Conservation (phyloP, 2,329 filamentous ascomycete species). For the Colletotrichum phormii region DNA sequence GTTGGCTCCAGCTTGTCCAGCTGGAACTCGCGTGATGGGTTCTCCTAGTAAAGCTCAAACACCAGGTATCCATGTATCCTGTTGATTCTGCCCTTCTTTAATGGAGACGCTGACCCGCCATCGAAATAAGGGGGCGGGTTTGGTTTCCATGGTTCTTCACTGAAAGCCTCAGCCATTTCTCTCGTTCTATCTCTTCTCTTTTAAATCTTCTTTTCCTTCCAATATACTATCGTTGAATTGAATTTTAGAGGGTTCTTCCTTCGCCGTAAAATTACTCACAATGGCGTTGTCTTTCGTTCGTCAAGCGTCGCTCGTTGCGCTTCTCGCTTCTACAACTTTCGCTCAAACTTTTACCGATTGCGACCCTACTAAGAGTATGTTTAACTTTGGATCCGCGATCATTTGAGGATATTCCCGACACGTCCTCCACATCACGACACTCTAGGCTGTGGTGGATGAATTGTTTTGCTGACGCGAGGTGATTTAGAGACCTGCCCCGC, state of each 20-base stretch:
- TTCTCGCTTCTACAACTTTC: conserved; percentile 28
- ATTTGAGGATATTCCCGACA: background rate
- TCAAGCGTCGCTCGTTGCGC: conserved; percentile 33
- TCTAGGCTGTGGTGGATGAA: background rate
- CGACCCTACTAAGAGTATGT: conserved; percentile 36
- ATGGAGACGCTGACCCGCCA: conserved; percentile 30
- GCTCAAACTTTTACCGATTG: conserved; percentile 34
- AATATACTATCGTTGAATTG: conserved; percentile 9
- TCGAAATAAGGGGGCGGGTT: conserved; percentile 27
- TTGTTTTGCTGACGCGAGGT: background rate
- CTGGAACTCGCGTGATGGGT: background rate
- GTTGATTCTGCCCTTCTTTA: conserved; percentile 12
- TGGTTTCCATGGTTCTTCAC: background rate
- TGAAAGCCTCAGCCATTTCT: conserved; percentile 14
- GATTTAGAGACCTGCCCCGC: conserved; percentile 63
- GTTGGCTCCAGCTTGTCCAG: background rate
- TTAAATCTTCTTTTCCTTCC: background rate
- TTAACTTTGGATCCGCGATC: background rate
- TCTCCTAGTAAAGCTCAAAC: conserved; percentile 26
- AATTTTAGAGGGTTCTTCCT: conserved; percentile 5
- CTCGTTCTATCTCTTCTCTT: background rate
- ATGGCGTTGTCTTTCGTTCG: conserved; percentile 35
- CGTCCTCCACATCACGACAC: background rate
- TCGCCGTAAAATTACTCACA: conserved; percentile 5
- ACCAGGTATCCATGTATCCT: conserved; percentile 25